Evolutionary conservation across 805 yeast species (phyloP).

Genomic region (Ogataea parapolymorpha): DNA sequence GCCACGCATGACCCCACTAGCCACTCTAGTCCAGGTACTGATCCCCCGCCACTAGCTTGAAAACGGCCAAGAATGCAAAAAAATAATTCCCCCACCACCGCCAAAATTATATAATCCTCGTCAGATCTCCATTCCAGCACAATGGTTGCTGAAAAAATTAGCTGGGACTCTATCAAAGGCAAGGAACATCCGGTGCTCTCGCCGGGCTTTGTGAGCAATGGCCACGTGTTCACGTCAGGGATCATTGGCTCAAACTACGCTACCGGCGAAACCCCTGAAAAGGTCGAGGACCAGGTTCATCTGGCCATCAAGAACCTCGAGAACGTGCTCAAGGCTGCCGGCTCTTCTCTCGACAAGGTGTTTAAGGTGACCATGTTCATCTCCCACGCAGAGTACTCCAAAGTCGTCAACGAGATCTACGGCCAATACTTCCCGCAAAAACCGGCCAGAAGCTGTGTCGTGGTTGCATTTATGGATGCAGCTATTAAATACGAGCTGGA

Average conservation of each 20-base stretch:
- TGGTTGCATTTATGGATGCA: conserved; percentile 50
- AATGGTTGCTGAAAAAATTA: conserved; percentile 27
- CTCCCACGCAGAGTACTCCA: conserved; percentile 41
- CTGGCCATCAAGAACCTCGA: conserved; percentile 43
- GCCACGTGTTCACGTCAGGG: conserved; percentile 28
- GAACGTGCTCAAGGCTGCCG: conserved; percentile 40
- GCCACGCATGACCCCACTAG: too few relatives aligned
- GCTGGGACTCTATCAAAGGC: conserved; percentile 36
- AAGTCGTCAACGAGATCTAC: conserved; percentile 44
- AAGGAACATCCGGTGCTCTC: conserved; percentile 28
- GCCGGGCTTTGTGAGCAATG: conserved; percentile 22
- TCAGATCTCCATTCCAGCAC: neutral
- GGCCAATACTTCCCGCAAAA: conserved; percentile 43
- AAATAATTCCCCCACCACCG: neutral
- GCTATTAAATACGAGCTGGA: conserved; percentile 48
- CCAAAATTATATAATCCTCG: neutral
- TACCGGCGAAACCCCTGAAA: conserved; percentile 40
- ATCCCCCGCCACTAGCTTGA: neutral
- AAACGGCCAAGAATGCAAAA: neutral
- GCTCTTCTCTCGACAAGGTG: conserved; percentile 43
- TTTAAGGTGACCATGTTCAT: conserved; percentile 50
- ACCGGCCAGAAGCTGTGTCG: conserved; percentile 54
- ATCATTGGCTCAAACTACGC: conserved; percentile 28
- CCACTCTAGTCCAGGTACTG: too few relatives aligned
- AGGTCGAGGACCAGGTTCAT: conserved; percentile 43